Conservation (phyloP, 345 rosid species). For the Salix dunnii region DNA sequence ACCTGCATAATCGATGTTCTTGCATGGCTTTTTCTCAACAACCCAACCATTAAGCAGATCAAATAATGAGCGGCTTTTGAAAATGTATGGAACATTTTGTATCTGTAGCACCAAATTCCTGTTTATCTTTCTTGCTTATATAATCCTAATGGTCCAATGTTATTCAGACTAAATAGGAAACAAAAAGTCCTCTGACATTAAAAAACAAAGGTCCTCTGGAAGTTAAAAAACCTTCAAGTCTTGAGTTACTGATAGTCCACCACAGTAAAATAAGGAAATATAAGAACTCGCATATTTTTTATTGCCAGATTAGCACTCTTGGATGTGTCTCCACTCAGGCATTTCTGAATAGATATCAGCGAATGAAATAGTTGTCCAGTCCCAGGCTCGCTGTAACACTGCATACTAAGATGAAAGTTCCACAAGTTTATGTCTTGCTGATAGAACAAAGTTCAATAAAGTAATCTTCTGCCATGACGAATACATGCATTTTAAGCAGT, state of each 20-base stretch:
- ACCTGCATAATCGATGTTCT: constrained; percentile 15
- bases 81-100: constrained; percentile 26
- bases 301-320: constrained; percentile 7
- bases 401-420: constrained; percentile 14
- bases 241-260: not conserved
- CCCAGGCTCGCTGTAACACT: constrained; percentile 50
- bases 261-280: not conserved
- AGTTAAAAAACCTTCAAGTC: too few relatives aligned
- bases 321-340: constrained; percentile 27
- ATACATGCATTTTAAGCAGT: too few relatives aligned
- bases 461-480: not conserved
- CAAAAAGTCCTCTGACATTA: not conserved
- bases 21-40: constrained; percentile 32
- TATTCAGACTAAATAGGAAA: not conserved
- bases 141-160: not conserved
- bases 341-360: constrained; percentile 39
- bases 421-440: not conserved
- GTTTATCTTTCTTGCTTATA: not conserved
- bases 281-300: constrained; percentile 19
- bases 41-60: constrained; percentile 38
- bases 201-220: not conserved
- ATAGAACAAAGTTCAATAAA: not conserved
- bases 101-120: constrained; percentile 18
- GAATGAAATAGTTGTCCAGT: constrained; percentile 53
- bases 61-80: constrained; percentile 13